Conservation (phyloP, 2,329 filamentous ascomycete genomes). For the Pseudogymnoascus sp. region DNA sequence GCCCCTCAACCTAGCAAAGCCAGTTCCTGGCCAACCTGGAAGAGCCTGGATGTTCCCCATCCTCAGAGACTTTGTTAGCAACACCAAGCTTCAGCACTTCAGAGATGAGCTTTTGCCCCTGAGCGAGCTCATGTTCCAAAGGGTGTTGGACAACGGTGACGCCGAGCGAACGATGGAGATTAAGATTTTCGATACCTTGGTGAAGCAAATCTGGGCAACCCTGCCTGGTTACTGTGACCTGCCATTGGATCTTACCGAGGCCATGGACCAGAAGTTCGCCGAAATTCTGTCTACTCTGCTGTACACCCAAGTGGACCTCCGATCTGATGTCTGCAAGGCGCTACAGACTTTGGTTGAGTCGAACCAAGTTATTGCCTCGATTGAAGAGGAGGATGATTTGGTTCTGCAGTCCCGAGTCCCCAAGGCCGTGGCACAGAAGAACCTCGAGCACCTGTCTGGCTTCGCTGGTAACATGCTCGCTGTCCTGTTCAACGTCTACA, state of each 20-base stretch:
- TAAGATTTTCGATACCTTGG: conserved; percentile 95
- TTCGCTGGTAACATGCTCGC: conserved; percentile 86
- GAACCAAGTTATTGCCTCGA: conserved; percentile 69
- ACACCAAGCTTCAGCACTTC: conserved; percentile 82
- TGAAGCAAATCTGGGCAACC: conserved; percentile 91
- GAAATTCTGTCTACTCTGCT: conserved; percentile 86
- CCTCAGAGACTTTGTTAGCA: conserved; percentile 80
- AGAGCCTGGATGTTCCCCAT: conserved; percentile 93
- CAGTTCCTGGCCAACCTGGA: conserved; percentile 69
- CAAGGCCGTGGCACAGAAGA: conserved; percentile 66
- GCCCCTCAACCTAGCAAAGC: conserved; percentile 76
- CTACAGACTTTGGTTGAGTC: conserved; percentile 85
- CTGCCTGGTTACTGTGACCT: conserved; percentile 93
- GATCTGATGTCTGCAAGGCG: conserved; percentile 78
- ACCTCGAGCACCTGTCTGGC: conserved; percentile 69
- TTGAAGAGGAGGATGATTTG: conserved; percentile 60
- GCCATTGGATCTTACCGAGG: conserved; percentile 65
- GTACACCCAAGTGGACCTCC: conserved; percentile 83
- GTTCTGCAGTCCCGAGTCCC: conserved; percentile 72
- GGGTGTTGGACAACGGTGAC: conserved; percentile 71
- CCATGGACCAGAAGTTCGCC: conserved; percentile 83
- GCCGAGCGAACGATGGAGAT: conserved; percentile 89
- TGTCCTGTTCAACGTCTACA: conserved; percentile 98
- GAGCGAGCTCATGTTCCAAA: conserved; percentile 84
- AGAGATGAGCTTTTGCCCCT: conserved; percentile 77